Percentiles rank a stretch among this genome's conserved stretches.
Evolutionary conservation across 1,139 yeast genomes (phyloP).

Genomic region (Arxiozyma bovina): DNA sequence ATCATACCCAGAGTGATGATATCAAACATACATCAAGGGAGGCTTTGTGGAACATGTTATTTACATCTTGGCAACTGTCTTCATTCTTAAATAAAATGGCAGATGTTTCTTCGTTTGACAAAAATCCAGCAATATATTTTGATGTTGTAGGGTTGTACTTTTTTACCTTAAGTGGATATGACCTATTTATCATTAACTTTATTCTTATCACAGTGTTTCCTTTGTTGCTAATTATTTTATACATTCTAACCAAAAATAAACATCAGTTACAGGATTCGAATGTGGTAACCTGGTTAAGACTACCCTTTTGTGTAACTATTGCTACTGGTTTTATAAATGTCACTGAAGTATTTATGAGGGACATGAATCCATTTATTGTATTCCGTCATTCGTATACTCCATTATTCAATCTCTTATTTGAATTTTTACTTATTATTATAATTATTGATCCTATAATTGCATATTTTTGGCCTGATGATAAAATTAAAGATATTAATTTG

Average conservation of each 20-base stretch:
- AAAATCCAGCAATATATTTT: constrained; percentile 49
- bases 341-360: constrained; percentile 12
- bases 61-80: constrained; percentile 55
- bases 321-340: constrained; percentile 37
- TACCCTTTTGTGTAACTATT: constrained; percentile 46
- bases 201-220: constrained; percentile 49
- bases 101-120: constrained; percentile 14
- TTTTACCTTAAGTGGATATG: constrained; percentile 44
- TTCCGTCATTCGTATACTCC: constrained; percentile 49
- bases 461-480: constrained; percentile 51
- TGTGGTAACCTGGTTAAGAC: constrained; percentile 41
- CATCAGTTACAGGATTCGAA: constrained; percentile 40
- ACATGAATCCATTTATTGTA: constrained; percentile 46
- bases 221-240: constrained; percentile 40
- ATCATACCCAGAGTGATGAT: constrained; percentile 71
- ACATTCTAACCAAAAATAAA: constrained; percentile 40
- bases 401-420: constrained; percentile 37
- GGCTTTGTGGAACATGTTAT: constrained; percentile 77
- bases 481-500: constrained; percentile 59
- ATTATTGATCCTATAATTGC: constrained; percentile 45
- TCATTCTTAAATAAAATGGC: constrained; percentile 36
- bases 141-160: constrained; percentile 52
- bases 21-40: constrained; percentile 50
- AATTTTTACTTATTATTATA: constrained; percentile 49
- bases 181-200: constrained; percentile 42